Evolutionary conservation across 1,139 yeast genomes (phyloP).

Genomic region (Yamadazyma diospyri): DNA sequence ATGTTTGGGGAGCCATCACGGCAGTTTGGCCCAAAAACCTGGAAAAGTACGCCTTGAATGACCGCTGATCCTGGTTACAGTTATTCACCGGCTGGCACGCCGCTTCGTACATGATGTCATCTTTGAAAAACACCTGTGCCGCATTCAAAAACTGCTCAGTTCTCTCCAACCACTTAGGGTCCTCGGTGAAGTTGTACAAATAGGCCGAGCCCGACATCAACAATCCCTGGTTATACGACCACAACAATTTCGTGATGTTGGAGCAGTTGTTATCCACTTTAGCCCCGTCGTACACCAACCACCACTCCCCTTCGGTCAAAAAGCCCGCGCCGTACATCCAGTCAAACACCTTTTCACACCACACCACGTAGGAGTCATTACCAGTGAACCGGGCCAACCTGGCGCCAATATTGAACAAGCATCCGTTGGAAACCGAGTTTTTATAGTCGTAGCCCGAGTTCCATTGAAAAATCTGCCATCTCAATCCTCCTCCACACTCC

Average conservation of each 20-base stretch:
- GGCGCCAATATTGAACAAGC: constrained; percentile 84
- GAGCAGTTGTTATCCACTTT: constrained; percentile 61
- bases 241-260: constrained; percentile 54
- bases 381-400: constrained; percentile 82
- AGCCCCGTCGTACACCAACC: constrained; percentile 79
- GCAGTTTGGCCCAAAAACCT: constrained; percentile 77
- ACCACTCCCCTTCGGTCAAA: constrained; percentile 43
- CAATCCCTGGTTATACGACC: constrained; percentile 90
- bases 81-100: constrained; percentile 63
- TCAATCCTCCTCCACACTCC: constrained; percentile 79
- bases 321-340: constrained; percentile 72
- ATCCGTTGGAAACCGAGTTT: constrained; percentile 87
- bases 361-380: constrained; percentile 66
- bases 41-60: constrained; percentile 80
- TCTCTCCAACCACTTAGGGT: constrained; percentile 64
- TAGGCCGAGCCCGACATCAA: constrained; percentile 80
- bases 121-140: constrained; percentile 54
- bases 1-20: constrained; percentile 62
- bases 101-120: constrained; percentile 68
- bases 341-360: constrained; percentile 78
- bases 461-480: constrained; percentile 98
- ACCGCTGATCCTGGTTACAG: constrained; percentile 87
- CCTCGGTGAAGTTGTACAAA: constrained; percentile 70
- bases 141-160: constrained; percentile 51
- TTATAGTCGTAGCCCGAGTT: constrained; percentile 91